Percentiles rank a stretch among this genome's conserved stretches.
phyloP scores from a whole-genome alignment of 139 green algal species.

The Mychonastes homosphaera region DNA sequence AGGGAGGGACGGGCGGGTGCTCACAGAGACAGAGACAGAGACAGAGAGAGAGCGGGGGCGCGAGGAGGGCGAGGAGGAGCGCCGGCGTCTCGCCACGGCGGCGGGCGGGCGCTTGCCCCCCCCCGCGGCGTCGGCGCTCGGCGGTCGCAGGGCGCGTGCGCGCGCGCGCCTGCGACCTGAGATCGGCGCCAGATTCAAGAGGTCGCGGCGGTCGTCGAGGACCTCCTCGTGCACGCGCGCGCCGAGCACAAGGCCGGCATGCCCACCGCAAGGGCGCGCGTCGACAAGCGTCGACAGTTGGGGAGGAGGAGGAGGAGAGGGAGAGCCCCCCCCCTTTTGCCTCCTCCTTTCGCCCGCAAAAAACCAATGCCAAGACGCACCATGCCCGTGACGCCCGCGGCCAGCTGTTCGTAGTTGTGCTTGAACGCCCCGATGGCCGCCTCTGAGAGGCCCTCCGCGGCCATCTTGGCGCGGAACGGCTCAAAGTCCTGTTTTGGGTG shows the following conservation, averaged over 20 bases:
- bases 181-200: too few species aligned
- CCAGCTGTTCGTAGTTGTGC: conserved; percentile 78
- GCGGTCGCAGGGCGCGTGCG: too few species aligned
- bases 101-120: too few species aligned
- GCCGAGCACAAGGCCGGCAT: not conserved
- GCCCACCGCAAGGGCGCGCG: not conserved
- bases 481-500: conserved; percentile 21
- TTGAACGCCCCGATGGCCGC: conserved; percentile 75
- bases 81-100: too few species aligned
- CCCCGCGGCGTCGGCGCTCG: too few species aligned
- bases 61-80: too few species aligned
- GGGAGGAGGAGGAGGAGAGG: not conserved
- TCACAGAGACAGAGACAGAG: too few species aligned
- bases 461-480: conserved; percentile 65
- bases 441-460: conserved; percentile 35
- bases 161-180: too few species aligned
- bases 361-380: conserved; percentile 27
- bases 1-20: not conserved
- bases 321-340: not conserved
- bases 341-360: too few species aligned
- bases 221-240: not conserved
- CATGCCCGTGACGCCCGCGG: conserved; percentile 68
- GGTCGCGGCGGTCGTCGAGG: not conserved
- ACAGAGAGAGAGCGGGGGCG: too few species aligned
- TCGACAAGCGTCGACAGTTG: not conserved